phyloP scores from a whole-genome alignment of 768 basidiomycete species.

The Naematelia aurantialba region DNA sequence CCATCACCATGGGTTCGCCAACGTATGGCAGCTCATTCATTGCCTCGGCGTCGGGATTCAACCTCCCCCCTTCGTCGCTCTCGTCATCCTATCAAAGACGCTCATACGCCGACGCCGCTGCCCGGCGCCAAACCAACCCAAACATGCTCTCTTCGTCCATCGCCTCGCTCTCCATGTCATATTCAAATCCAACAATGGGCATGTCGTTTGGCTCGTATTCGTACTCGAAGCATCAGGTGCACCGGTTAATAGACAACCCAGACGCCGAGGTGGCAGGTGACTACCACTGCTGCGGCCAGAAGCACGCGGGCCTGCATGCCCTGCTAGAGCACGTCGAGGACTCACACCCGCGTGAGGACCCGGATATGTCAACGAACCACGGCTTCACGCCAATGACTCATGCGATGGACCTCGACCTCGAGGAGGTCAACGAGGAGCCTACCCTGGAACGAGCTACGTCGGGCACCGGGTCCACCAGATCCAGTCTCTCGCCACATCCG shows the following conservation, averaged over 20 bases:
- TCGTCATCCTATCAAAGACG: constrained; percentile 39
- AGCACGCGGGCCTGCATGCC: constrained; percentile 41
- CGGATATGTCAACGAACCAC: constrained; percentile 19
- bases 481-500: constrained; percentile 23
- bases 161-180: constrained; percentile 37
- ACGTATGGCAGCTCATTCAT: constrained; percentile 25
- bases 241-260: constrained; percentile 27
- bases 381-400: constrained; percentile 38
- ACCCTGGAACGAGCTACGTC: constrained; percentile 13
- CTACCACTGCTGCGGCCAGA: constrained; percentile 45
- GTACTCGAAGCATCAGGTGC: constrained; percentile 37
- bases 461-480: constrained; percentile 11
- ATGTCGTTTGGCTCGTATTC: constrained; percentile 27
- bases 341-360: constrained; percentile 36
- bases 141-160: constrained; percentile 33
- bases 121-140: constrained; percentile 6
- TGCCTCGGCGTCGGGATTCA: constrained; percentile 31
- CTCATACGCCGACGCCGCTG: constrained; percentile 36
- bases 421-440: constrained; percentile 24
- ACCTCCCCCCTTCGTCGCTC: constrained; percentile 29
- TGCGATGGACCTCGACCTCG: constrained; percentile 42
- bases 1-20: constrained; percentile 41
- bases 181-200: constrained; percentile 19
- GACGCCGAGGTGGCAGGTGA: constrained; percentile 39
- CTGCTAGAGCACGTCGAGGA: constrained; percentile 49